phyloP scores from a whole-genome alignment of 2,329 filamentous ascomycete genomes.

The Monosporascus sp. region DNA sequence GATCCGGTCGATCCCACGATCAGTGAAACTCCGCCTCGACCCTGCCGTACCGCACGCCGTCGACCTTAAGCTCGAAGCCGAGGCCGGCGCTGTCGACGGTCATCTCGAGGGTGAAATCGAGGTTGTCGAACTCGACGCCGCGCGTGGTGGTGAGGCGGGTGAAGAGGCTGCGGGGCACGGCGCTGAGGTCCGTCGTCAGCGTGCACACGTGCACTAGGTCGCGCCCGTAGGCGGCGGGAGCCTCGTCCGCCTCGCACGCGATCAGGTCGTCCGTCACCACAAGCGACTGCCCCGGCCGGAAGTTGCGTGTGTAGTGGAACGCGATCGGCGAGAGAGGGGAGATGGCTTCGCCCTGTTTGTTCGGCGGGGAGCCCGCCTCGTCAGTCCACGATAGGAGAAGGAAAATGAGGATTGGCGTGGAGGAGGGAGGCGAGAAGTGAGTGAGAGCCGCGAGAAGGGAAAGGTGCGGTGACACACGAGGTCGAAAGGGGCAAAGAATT shows the following conservation, averaged over 20 bases:
- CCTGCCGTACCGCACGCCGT: slow-evolving; percentile 70
- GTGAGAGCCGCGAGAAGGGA: neutral
- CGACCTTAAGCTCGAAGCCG: slow-evolving; percentile 74
- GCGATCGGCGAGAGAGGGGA: slow-evolving; percentile 70
- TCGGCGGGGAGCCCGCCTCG: neutral
- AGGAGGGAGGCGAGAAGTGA: neutral
- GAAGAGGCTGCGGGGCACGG: slow-evolving; percentile 69
- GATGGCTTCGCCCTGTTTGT: slow-evolving; percentile 61
- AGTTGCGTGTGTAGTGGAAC: slow-evolving; percentile 83
- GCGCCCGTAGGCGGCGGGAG: slow-evolving; percentile 54
- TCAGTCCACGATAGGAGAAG: neutral
- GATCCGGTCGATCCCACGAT: slow-evolving; percentile 5
- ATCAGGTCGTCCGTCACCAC: slow-evolving; percentile 78
- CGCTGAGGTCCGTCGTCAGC: slow-evolving; percentile 72
- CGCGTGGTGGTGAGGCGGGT: slow-evolving; percentile 72
- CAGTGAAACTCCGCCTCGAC: slow-evolving; percentile 76
- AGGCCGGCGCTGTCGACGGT: slow-evolving; percentile 72
- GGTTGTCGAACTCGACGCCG: slow-evolving; percentile 75
- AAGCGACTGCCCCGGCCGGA: slow-evolving; percentile 71
- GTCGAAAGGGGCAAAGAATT: too few relatives aligned
- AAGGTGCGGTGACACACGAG: too few relatives aligned
- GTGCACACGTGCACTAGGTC: slow-evolving; percentile 71
- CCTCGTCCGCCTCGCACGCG: slow-evolving; percentile 65
- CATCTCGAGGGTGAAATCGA: slow-evolving; percentile 81
- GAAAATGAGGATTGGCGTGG: neutral